Conservation (phyloP, 495 filamentous ascomycete species). For the Podospora pseudoanserina region DNA sequence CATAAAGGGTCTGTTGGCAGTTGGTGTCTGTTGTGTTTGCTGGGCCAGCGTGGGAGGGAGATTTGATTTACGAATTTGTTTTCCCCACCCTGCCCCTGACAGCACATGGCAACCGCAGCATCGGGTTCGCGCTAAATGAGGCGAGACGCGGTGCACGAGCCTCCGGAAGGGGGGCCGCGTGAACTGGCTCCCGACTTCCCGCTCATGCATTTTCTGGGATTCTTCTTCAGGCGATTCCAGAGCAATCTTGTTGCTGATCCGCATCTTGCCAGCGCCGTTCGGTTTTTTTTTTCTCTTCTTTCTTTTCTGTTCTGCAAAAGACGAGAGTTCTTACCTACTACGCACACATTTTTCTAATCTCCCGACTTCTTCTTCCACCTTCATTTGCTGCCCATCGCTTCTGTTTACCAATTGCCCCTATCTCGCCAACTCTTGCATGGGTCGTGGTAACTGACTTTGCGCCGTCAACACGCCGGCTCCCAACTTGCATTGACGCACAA, state of each 20-base stretch:
- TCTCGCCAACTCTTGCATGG: conserved; percentile 3
- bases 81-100: neutral
- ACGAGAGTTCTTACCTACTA: neutral
- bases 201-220: neutral
- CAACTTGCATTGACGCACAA: conserved; percentile 4
- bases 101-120: neutral
- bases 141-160: neutral
- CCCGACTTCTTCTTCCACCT: neutral
- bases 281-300: neutral
- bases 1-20: too few relatives aligned
- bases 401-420: neutral
- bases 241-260: conserved; percentile 1
- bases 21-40: too few relatives aligned
- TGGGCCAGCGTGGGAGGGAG: neutral
- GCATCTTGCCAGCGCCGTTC: neutral
- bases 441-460: neutral
- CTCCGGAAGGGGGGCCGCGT: neutral
- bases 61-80: neutral
- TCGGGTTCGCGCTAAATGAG: conserved; percentile 3
- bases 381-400: neutral
- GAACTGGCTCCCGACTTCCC: neutral
- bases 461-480: conserved; percentile 13
- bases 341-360: neutral
- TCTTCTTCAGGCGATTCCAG: neutral
- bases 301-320: neutral